These are phyloP conservation scores for Peronospora farinosa DNA, from an alignment of 352 stramenopile genomes.

Conservation along the genomic window DNA sequence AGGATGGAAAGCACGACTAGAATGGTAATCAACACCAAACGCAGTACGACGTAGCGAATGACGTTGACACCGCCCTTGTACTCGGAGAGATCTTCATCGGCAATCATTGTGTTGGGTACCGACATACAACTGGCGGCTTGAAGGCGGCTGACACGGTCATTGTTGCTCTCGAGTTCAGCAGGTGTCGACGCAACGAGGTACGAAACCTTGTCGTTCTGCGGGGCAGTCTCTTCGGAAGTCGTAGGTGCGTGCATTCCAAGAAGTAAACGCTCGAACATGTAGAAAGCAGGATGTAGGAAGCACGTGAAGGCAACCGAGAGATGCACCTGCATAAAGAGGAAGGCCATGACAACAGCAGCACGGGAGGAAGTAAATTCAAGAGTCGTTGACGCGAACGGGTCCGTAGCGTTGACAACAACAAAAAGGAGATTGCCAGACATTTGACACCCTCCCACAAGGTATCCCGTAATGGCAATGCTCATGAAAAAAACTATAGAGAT, in stretches of 20 bases:
- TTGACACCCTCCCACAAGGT: constrained; percentile 18
- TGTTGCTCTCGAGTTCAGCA: constrained; percentile 28
- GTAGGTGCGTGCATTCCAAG: constrained; percentile 19
- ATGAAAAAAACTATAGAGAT: constrained; percentile 21
- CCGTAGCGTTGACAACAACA: constrained; percentile 16
- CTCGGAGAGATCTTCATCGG: constrained; percentile 30
- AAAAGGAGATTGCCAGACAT: constrained; percentile 29
- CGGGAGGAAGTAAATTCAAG: constrained; percentile 18
- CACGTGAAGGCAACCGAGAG: constrained; percentile 23
- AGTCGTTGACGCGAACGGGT: constrained; percentile 15
- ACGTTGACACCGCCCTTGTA: constrained; percentile 33
- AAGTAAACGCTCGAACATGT: constrained; percentile 24
- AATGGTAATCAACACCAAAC: constrained; percentile 31
- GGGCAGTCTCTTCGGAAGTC: neutral
- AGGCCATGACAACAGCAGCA: constrained; percentile 21
- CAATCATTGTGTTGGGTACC: constrained; percentile 13
- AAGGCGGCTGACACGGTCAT: constrained; percentile 1
- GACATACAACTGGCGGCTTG: constrained; percentile 8
- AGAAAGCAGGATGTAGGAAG: constrained; percentile 25
- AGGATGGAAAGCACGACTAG: constrained; percentile 35
- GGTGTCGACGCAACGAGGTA: constrained; percentile 23
- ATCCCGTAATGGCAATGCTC: constrained; percentile 13
- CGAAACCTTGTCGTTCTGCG: constrained; percentile 27
- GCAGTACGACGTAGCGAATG: constrained; percentile 29
- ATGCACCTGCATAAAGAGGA: constrained; percentile 30